Evolutionary conservation across 31 red algal genomes (phyloP), one percentile per base, ranked within the genome.

Genomic region (Asparagopsis taxiformis): DNA sequence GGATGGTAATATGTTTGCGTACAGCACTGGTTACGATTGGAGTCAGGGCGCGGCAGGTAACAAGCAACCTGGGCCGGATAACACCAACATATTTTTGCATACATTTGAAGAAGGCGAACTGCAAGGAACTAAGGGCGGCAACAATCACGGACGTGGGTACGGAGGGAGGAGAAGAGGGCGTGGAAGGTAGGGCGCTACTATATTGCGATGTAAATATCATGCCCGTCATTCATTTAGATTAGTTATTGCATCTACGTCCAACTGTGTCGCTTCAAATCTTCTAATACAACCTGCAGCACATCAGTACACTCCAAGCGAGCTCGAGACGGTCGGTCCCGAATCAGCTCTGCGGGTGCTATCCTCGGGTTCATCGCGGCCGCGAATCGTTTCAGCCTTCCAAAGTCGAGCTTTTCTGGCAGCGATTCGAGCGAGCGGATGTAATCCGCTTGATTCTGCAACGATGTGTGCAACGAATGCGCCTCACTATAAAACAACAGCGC

Each of bases 21-120:
- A 97, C 54, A 89, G 82, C 6, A 76, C 89, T 0, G 90, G 94
- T 7, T 97, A 97, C 37, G 94, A 97, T 55, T 97, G 94, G 94
- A 85, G 64, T 33, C 50, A 84, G 22, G 94, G 94, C 44, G 90
- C 85, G 9, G 24, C 79, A n/a, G 85, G 82, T 3, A 24, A 59
- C 22, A 75, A 58, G 31, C 53, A 65, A 3, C 53, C 75, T 13
- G 65, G 34, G 22, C 43, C 50, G 22, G 77, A 85, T 15, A 75
- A 70, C 17, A 93, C 73, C 0, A 65, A 77, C 25, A 93, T 97
- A 15, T 56, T 93, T 21, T 56, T 97, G 49, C 90, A 97, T 65
- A 54, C 82, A 9, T 39, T 97, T 10, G 83, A 90, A 60, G 92
- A 95, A 10, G 68, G 59, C 49, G 84, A 95, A 36, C 29, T 95